Evolutionary conservation across 78 protist genomes (phyloP).

Genomic region (Pigoraptor vietnamica): DNA sequence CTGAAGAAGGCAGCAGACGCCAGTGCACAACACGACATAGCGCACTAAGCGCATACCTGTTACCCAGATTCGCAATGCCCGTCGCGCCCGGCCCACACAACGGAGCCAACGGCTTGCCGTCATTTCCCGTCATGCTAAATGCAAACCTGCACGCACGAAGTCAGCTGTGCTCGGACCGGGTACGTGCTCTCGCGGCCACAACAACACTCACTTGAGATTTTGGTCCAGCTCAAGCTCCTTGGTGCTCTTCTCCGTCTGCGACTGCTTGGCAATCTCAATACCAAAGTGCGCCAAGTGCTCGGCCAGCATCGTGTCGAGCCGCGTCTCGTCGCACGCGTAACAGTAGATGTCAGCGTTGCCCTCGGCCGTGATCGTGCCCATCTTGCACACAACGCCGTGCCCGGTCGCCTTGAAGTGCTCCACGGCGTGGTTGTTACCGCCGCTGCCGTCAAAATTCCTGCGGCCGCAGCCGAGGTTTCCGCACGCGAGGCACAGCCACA

Average conservation of each 20-base stretch:
- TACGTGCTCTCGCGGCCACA: no score
- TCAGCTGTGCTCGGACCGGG: background rate
- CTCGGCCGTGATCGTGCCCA: conserved; percentile 91
- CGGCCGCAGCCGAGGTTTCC: conserved; percentile 89
- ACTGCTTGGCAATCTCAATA: conserved; percentile 51
- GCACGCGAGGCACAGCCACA: conserved; percentile 89
- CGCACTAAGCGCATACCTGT: conserved; percentile 36
- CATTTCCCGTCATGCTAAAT: conserved; percentile 34
- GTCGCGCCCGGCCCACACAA: conserved; percentile 78
- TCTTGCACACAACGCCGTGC: conserved; percentile 86
- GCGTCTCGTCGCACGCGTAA: conserved; percentile 69
- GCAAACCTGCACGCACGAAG: conserved; percentile 38
- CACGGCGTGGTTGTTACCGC: conserved; percentile 86
- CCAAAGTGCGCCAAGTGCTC: conserved; percentile 87
- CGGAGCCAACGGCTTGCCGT: background rate
- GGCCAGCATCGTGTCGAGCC: conserved; percentile 74
- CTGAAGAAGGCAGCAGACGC: background rate
- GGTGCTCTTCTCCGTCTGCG: conserved; percentile 84
- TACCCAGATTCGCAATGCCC: conserved; percentile 92
- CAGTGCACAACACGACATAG: background rate
- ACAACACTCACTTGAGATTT: conserved; percentile 33
- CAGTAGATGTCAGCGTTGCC: conserved; percentile 75
- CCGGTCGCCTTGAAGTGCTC: conserved; percentile 70
- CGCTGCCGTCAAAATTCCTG: conserved; percentile 62
- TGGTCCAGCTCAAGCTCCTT: conserved; percentile 81